phyloP scores from a whole-genome alignment of 139 green algal genomes.

The Gonium pectorale region DNA sequence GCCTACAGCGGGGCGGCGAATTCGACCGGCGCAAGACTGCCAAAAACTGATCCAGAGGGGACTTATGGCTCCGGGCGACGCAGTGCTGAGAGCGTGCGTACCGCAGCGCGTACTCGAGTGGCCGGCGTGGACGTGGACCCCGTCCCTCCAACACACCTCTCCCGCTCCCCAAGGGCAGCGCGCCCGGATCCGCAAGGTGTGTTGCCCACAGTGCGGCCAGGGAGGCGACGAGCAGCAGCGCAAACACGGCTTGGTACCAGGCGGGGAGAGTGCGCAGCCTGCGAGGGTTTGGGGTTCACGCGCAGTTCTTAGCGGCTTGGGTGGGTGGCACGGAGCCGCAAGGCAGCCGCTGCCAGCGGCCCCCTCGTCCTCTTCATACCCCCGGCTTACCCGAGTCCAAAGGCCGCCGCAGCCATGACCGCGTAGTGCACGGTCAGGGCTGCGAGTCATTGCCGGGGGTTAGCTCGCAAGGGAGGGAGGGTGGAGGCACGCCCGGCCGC shows the following conservation, averaged over 20 bases:
- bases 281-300: too few relatives aligned
- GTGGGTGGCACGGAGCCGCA: too few relatives aligned
- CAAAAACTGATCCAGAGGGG: too few relatives aligned
- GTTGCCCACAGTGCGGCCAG: constrained; percentile 28
- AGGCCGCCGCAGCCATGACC: constrained; percentile 2
- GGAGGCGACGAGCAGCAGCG: neutral
- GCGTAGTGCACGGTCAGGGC: constrained; percentile 19
- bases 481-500: too few relatives aligned
- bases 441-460: neutral
- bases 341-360: too few relatives aligned
- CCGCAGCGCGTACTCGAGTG: too few relatives aligned
- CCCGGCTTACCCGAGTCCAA: constrained; percentile 21
- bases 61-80: too few relatives aligned
- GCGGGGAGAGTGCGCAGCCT: constrained; percentile 33
- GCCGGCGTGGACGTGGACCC: too few relatives aligned
- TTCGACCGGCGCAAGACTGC: neutral
- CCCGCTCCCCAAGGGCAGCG: neutral
- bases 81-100: too few relatives aligned
- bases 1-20: neutral
- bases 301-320: too few relatives aligned
- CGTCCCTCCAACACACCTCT: constrained; percentile 2
- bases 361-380: too few relatives aligned
- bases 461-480: too few relatives aligned
- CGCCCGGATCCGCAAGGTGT: constrained; percentile 39
- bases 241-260: constrained; percentile 38